Conservation (phyloP, 345 rosid species). For the Turnera subulata region DNA sequence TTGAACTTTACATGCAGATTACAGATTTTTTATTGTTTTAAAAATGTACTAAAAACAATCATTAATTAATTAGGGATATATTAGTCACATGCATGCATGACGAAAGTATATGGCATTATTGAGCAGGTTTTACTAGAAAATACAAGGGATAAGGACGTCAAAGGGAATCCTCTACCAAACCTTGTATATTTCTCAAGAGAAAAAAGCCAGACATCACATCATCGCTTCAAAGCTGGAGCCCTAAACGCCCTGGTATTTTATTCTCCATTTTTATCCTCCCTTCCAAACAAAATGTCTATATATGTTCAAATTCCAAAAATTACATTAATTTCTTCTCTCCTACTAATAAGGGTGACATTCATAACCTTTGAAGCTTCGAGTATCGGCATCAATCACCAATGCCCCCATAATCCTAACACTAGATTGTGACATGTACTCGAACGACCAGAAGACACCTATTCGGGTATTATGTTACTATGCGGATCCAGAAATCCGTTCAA, state of each 20-base stretch:
- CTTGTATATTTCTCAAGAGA: constrained; percentile 64
- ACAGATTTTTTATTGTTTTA: too few relatives aligned
- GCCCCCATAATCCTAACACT: constrained; percentile 59
- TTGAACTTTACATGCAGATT: too few relatives aligned
- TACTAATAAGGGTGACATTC: not conserved
- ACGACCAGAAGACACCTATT: constrained; percentile 49
- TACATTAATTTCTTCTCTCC: too few relatives aligned
- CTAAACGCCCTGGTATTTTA: constrained; percentile 53
- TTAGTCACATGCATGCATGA: too few relatives aligned
- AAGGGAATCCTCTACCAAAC: constrained; percentile 42
- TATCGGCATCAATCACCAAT: constrained; percentile 63
- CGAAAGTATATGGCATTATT: too few relatives aligned
- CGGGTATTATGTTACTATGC: constrained; percentile 50
- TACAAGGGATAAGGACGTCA: constrained; percentile 34
- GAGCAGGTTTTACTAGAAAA: constrained; percentile 46
- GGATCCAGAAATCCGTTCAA: constrained; percentile 30
- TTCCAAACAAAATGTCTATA: too few relatives aligned
- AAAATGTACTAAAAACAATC: too few relatives aligned
- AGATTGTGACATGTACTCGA: constrained; percentile 83
- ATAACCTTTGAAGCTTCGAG: constrained; percentile 49
- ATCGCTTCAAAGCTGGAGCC: constrained; percentile 83
- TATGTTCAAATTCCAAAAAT: too few relatives aligned
- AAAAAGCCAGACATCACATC: constrained; percentile 44
- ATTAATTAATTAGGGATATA: too few relatives aligned
- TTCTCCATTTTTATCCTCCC: too few relatives aligned